Evolutionary conservation across 164 flowering plant genomes (phyloP).

Genomic region (Cinnamomum micranthum): DNA sequence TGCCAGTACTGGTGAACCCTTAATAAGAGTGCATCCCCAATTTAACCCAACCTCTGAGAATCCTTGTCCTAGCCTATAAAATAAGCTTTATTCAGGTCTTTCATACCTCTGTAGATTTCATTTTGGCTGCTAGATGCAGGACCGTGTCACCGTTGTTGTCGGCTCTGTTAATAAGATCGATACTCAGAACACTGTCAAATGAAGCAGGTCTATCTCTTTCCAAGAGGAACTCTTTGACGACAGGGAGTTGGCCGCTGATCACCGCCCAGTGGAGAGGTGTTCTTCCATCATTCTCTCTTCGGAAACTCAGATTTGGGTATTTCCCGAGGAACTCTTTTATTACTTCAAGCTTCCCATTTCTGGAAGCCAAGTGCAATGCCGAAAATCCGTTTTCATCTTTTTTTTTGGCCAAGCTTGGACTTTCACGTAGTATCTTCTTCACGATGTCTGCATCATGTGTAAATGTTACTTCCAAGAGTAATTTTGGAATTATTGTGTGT

Average conservation of each 20-base stretch:
- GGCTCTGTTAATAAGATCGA: neutral
- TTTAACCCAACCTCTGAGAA: neutral
- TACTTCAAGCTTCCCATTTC: neutral
- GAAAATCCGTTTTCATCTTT: neutral
- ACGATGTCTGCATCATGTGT: neutral
- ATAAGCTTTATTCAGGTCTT: too few relatives aligned
- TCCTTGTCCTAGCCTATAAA: too few relatives aligned
- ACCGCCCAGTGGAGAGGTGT: neutral
- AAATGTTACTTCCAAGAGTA: too few relatives aligned
- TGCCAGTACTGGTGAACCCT: too few relatives aligned
- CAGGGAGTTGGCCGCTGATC: neutral
- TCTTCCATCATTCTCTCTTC: neutral
- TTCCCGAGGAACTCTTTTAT: neutral
- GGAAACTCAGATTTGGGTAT: neutral
- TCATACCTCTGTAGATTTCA: neutral
- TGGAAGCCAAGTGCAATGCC: conserved; percentile 6
- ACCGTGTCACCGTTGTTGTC: neutral
- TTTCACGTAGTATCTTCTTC: neutral
- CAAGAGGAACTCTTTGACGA: neutral
- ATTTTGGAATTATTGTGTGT: neutral
- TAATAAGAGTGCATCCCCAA: neutral
- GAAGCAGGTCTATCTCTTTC: neutral
- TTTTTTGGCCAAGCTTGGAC: neutral
- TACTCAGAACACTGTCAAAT: too few relatives aligned
- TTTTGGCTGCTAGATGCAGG: neutral